Evolutionary conservation across 2,329 filamentous ascomycete genomes (phyloP), one percentile per base, ranked within the genome.

Genomic region (Talaromyces sp.): DNA sequence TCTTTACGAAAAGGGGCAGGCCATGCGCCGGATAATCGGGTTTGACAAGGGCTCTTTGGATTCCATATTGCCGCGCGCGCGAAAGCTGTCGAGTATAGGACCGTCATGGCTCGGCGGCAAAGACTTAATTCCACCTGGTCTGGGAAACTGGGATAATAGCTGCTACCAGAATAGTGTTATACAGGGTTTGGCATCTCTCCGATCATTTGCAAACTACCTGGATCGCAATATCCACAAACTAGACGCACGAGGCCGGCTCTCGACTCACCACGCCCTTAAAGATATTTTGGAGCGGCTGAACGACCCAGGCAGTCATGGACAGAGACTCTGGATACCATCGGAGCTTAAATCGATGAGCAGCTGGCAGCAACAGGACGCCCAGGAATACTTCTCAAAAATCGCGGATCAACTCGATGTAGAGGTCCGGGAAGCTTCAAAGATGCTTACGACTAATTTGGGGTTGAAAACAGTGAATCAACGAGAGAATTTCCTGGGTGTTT

Each of bases 101-200:
- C 76, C 71, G 50, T 73, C 77, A 1, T 69, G 80, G 19, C 71
- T 79, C 8, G 75, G 78, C 17, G 71, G 66, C 52, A 73, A 72
- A 43, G 75, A 77, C 39, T 71, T 70, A 6, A 67, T 73, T 35
- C 81, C 81, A 3, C 77, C 82, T 5, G 95, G 95, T 0, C 80
- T 98, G 62, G 92, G 92, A 10, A 99, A 99, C 75, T 89, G 89
- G 80, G 92, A 96, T 80, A 97, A 97, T 75, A 97, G 93, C 1
- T 98, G 95, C 81, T 99, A 96, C 76, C 95, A 98, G 78, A 99
- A 99, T 77, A 97, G 93, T 74, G 89, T 97, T 22, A 87, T 99
- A 11, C 93, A 97, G 76, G 89, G 89, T 7, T 81, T 98, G 49
- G 89, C 93, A 1, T 90, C 93, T 3, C 82, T 98, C 35, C 84